Percentiles rank a stretch among this genome's conserved stretches.
These are phyloP conservation scores for Craterostigma plantagineum DNA, from an alignment of 257 asterid genomes.

Conservation along the genomic window DNA sequence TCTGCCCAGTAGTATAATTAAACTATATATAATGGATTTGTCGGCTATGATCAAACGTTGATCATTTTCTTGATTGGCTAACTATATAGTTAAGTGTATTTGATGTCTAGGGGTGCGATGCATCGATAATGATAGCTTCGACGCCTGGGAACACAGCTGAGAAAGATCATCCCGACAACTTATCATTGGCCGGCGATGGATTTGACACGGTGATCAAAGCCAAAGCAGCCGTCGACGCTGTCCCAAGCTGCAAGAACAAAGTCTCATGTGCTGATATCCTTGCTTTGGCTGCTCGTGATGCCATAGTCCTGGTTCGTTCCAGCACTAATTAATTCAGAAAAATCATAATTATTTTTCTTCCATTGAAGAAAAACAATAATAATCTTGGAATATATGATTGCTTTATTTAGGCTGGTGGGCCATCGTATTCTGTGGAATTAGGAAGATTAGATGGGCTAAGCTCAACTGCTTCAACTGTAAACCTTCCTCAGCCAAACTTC, in stretches of 20 bases:
- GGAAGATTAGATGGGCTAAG: constrained; percentile 3
- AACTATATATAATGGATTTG: too few species aligned
- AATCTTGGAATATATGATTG: not conserved
- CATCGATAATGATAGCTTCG: constrained; percentile 2
- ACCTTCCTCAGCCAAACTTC: not conserved
- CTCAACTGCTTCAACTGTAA: not conserved
- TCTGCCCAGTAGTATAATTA: not conserved
- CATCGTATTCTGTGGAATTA: not conserved
- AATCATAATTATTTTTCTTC: too few species aligned
- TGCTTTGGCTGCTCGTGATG: constrained; percentile 1
- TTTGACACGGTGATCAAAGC: constrained; percentile 2
- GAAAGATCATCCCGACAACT: constrained; percentile 2
- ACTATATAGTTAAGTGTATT: too few species aligned
- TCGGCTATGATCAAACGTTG: too few species aligned
- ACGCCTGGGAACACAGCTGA: constrained; percentile 1
- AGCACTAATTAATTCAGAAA: not conserved
- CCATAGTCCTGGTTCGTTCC: constrained; percentile 1
- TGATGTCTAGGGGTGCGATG: not conserved
- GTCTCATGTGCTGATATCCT: constrained; percentile 1
- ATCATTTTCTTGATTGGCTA: too few species aligned
- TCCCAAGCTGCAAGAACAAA: constrained; percentile 3
- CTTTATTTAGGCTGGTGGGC: constrained; percentile 2
- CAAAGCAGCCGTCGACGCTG: constrained; percentile 2
- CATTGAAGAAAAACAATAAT: too few species aligned
- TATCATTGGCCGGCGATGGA: constrained; percentile 1